phyloP scores from a whole-genome alignment of 805 yeast genomes.

The Saccharomycopsis synnaedendra region DNA sequence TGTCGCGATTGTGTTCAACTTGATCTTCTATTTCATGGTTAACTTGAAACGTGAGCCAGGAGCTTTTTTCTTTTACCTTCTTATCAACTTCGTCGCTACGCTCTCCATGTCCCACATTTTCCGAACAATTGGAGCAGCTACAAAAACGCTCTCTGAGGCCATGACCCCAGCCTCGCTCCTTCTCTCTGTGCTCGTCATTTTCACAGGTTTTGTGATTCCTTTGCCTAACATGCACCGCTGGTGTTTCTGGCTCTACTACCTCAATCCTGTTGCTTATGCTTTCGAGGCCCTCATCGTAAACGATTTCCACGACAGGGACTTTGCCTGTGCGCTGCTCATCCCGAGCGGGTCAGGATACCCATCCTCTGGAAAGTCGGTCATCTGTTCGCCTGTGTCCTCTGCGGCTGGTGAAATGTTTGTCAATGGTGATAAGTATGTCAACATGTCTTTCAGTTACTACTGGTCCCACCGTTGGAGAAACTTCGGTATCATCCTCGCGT shows the following conservation, averaged over 20 bases:
- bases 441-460: slow-evolving; percentile 30
- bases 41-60: slow-evolving; percentile 43
- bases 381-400: slow-evolving; percentile 44
- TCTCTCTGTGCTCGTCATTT: slow-evolving; percentile 27
- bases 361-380: slow-evolving; percentile 19
- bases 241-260: slow-evolving; percentile 35
- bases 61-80: slow-evolving; percentile 38
- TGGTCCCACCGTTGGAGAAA: slow-evolving; percentile 47
- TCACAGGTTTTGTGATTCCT: slow-evolving; percentile 34
- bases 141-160: slow-evolving; percentile 28
- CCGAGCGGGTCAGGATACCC: slow-evolving; percentile 35
- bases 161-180: slow-evolving; percentile 35
- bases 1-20: slow-evolving; percentile 35
- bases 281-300: slow-evolving; percentile 35
- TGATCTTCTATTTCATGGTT: slow-evolving; percentile 41
- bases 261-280: slow-evolving; percentile 31
- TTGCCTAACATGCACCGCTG: slow-evolving; percentile 32
- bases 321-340: slow-evolving; percentile 26
- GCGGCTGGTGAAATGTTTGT: slow-evolving; percentile 34
- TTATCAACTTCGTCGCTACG: slow-evolving; percentile 32
- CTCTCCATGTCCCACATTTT: slow-evolving; percentile 31
- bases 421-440: slow-evolving; percentile 35
- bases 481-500: slow-evolving; percentile 47
- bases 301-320: slow-evolving; percentile 29
- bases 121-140: slow-evolving; percentile 30